phyloP scores from a whole-genome alignment of 768 basidiomycete species.

The Boletus eberwhitei region DNA sequence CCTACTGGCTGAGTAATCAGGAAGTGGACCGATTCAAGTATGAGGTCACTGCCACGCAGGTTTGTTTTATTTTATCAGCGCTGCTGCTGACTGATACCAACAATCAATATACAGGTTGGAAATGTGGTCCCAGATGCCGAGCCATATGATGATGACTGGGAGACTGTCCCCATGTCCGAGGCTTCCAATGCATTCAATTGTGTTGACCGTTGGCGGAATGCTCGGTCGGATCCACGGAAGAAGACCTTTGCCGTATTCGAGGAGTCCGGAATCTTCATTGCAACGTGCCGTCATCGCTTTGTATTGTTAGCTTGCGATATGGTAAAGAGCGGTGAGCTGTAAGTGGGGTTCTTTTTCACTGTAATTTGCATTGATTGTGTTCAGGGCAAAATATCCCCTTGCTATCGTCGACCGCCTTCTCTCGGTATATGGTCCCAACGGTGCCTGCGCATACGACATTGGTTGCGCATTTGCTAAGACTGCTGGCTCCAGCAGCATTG shows the following conservation, averaged over 20 bases:
- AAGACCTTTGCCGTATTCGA: constrained; percentile 1
- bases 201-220: constrained; percentile 1
- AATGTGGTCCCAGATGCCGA: too few species aligned
- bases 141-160: background rate
- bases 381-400: constrained; percentile 8
- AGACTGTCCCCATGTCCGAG: too few species aligned
- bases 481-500: background rate
- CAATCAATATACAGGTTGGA: too few species aligned
- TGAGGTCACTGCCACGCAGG: too few species aligned
- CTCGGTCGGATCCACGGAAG: background rate
- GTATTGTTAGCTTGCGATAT: constrained; percentile 7
- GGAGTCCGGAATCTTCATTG: constrained; percentile 5
- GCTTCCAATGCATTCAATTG: too few species aligned
- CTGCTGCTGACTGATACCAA: too few species aligned
- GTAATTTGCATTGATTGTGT: background rate
- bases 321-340: constrained; percentile 17
- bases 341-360: background rate
- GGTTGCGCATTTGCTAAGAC: background rate
- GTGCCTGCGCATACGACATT: background rate
- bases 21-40: too few species aligned
- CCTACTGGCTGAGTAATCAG: too few species aligned
- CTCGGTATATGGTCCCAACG: background rate
- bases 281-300: constrained; percentile 4
- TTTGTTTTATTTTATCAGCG: too few species aligned
- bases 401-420: background rate